Evolutionary conservation across 495 filamentous ascomycete species (phyloP).

Genomic region (Aspergillus saccharolyticus): DNA sequence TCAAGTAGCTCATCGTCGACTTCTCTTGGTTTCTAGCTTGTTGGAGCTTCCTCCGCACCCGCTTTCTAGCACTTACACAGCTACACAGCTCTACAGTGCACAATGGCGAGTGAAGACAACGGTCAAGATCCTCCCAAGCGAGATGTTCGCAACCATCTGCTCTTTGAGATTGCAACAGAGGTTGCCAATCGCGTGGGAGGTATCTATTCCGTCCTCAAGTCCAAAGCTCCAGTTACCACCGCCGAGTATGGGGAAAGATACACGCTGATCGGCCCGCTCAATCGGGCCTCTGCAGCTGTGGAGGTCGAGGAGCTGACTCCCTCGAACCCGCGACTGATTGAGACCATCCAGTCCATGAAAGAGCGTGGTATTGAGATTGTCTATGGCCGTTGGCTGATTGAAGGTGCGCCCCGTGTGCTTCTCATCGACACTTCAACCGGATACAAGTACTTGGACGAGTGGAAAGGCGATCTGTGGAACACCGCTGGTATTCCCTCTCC

Average conservation of each 20-base stretch:
- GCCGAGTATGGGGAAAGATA: constrained; percentile 98
- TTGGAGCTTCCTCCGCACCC: background rate
- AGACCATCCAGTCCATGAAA: constrained; percentile 84
- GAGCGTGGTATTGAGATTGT: constrained; percentile 84
- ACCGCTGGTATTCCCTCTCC: constrained; percentile 88
- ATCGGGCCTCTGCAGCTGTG: constrained; percentile 84
- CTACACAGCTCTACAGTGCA: background rate
- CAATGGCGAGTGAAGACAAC: constrained; percentile 31
- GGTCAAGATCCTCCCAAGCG: constrained; percentile 43
- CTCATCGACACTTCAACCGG: constrained; percentile 94
- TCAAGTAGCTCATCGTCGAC: background rate
- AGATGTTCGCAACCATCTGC: constrained; percentile 73
- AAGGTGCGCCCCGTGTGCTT: constrained; percentile 88
- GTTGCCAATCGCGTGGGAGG: constrained; percentile 97
- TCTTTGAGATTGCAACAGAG: constrained; percentile 95
- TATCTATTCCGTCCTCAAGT: constrained; percentile 98
- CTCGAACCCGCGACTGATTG: constrained; percentile 69
- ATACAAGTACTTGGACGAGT: constrained; percentile 87
- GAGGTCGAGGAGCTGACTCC: constrained; percentile 92
- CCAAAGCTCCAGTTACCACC: constrained; percentile 94
- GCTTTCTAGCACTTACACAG: background rate
- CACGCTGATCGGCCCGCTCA: constrained; percentile 90
- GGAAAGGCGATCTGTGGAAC: constrained; percentile 95
- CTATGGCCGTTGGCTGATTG: constrained; percentile 96
- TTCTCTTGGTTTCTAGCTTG: background rate